These are phyloP conservation scores for Xylaria sp. DNA, from an alignment of 2,329 filamentous ascomycete species.

Conservation along the genomic window DNA sequence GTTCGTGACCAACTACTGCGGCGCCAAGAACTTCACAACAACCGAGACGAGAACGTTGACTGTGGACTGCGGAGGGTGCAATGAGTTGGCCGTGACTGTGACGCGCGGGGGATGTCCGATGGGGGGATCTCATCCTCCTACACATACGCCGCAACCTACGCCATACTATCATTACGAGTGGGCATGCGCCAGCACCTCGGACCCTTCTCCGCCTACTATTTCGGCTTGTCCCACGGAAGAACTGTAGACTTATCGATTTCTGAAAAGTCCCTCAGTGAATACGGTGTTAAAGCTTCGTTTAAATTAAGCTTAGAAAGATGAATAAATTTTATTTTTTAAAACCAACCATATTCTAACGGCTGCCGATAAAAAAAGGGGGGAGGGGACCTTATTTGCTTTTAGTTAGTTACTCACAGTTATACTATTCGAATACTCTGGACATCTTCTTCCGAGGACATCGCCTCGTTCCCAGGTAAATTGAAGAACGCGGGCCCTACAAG, in stretches of 20 bases:
- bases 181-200: not conserved
- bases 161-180: conserved; percentile 8
- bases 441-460: not conserved
- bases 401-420: not conserved
- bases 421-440: not conserved
- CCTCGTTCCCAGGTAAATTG: not conserved
- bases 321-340: too few relatives aligned
- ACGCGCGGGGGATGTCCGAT: conserved; percentile 13
- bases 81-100: not conserved
- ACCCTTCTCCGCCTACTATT: not conserved
- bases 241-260: not conserved
- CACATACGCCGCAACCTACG: not conserved
- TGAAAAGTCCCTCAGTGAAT: not conserved
- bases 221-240: not conserved
- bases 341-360: too few relatives aligned
- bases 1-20: conserved; percentile 21
- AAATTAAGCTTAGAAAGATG: not conserved
- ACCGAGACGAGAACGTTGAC: conserved; percentile 18
- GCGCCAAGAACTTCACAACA: conserved; percentile 8
- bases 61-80: conserved; percentile 21
- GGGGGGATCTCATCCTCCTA: not conserved
- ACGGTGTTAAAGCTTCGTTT: not conserved
- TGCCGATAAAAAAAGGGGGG: too few relatives aligned
- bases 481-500: conserved; percentile 30
- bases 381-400: too few relatives aligned